phyloP scores from a whole-genome alignment of 768 basidiomycete genomes.

The Tulasnella sp. region DNA sequence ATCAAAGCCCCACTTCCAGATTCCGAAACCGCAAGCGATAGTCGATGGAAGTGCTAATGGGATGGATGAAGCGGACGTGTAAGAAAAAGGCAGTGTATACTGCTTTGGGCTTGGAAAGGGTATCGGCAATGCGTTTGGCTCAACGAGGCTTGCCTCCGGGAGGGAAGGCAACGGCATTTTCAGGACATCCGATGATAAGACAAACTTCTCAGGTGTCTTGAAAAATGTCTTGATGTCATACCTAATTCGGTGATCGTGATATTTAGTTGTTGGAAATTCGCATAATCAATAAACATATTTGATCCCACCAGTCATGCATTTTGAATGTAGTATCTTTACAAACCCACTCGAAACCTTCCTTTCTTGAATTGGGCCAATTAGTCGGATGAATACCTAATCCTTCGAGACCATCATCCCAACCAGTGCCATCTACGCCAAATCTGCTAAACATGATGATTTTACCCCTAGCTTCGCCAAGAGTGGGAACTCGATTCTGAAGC shows the following conservation, averaged over 20 bases:
- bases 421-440: slow-evolving; percentile 56
- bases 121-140: slow-evolving; percentile 1
- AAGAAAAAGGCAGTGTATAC: slow-evolving; percentile 54
- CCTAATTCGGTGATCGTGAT: slow-evolving; percentile 32
- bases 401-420: slow-evolving; percentile 55
- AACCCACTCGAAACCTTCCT: slow-evolving; percentile 60
- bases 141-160: slow-evolving; percentile 21
- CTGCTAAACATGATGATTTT: slow-evolving; percentile 76
- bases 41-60: slow-evolving; percentile 67
- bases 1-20: slow-evolving; percentile 61
- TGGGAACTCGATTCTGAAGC: slow-evolving; percentile 66
- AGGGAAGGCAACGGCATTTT: slow-evolving; percentile 21
- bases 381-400: slow-evolving; percentile 81
- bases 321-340: slow-evolving; percentile 52
- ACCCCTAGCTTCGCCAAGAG: slow-evolving; percentile 71
- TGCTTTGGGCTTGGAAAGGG: slow-evolving; percentile 11
- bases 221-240: slow-evolving; percentile 70
- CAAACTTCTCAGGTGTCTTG: slow-evolving; percentile 70
- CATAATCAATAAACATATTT: background rate
- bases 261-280: slow-evolving; percentile 4
- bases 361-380: slow-evolving; percentile 69
- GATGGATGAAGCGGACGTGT: slow-evolving; percentile 66
- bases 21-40: slow-evolving; percentile 74
- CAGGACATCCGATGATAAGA: slow-evolving; percentile 42
- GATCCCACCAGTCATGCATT: slow-evolving; percentile 69